Evolutionary conservation across 148 eudicot species (phyloP).

Genomic region (Arbutus unedo): DNA sequence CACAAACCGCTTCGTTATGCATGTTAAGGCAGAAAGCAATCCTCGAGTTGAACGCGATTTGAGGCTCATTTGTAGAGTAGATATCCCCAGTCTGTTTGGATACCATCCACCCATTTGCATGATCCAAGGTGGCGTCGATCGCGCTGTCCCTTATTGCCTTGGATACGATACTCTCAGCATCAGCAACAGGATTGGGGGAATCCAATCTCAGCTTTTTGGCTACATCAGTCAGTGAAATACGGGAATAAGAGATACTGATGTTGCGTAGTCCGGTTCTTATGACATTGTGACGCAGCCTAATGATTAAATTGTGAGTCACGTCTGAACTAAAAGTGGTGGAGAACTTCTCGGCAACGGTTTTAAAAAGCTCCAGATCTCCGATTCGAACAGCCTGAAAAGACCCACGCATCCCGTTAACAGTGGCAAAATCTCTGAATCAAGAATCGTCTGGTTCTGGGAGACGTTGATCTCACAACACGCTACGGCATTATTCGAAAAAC

Average conservation of each 20-base stretch:
- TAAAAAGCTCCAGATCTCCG: slow-evolving; percentile 89
- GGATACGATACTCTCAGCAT: slow-evolving; percentile 90
- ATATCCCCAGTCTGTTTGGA: slow-evolving; percentile 91
- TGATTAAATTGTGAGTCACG: slow-evolving; percentile 77
- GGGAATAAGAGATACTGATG: slow-evolving; percentile 88
- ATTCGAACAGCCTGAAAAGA: slow-evolving; percentile 77
- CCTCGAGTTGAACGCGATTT: slow-evolving; percentile 82
- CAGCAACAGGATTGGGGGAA: slow-evolving; percentile 81
- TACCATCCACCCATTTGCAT: slow-evolving; percentile 83
- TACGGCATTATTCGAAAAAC: background rate
- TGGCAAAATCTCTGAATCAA: background rate
- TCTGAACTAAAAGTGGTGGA: slow-evolving; percentile 62
- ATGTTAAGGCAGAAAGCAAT: slow-evolving; percentile 91
- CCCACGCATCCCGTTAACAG: background rate
- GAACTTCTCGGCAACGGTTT: slow-evolving; percentile 66
- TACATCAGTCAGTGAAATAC: slow-evolving; percentile 81
- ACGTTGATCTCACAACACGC: background rate
- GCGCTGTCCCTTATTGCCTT: slow-evolving; percentile 96
- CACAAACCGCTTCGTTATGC: slow-evolving; percentile 93
- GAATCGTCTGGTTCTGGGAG: background rate
- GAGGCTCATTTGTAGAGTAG: slow-evolving; percentile 93
- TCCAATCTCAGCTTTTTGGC: slow-evolving; percentile 81
- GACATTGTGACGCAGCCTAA: slow-evolving; percentile 83
- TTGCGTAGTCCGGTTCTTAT: slow-evolving; percentile 85
- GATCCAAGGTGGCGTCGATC: slow-evolving; percentile 88